phyloP scores from a whole-genome alignment of 768 basidiomycete genomes.

The Trametes gibbosa region DNA sequence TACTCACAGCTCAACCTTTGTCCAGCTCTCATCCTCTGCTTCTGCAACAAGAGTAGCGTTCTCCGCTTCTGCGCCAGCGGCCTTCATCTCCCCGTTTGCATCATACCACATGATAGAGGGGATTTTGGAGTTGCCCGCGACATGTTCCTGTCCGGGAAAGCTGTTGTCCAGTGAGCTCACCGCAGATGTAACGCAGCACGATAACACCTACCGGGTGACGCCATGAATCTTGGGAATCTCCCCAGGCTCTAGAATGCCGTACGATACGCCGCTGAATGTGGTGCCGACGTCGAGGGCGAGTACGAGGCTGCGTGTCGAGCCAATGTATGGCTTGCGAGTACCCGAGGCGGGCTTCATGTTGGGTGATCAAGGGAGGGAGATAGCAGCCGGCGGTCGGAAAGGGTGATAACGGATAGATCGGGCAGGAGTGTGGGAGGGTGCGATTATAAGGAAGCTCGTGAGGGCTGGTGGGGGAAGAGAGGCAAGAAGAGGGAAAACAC shows the following conservation, averaged over 20 bases:
- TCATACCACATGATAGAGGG: conserved; percentile 78
- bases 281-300: conserved; percentile 82
- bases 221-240: conserved; percentile 81
- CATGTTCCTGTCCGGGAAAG: conserved; percentile 84
- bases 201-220: conserved; percentile 60
- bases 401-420: conserved; percentile 15
- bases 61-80: conserved; percentile 78
- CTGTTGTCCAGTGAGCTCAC: conserved; percentile 33
- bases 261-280: conserved; percentile 81
- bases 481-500: conserved; percentile 9
- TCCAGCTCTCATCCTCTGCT: conserved; percentile 79
- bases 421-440: conserved; percentile 2
- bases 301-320: conserved; percentile 61
- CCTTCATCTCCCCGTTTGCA: conserved; percentile 58
- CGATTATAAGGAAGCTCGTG: conserved; percentile 13
- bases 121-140: conserved; percentile 82
- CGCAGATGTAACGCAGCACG: background rate
- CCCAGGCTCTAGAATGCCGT: conserved; percentile 78
- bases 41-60: conserved; percentile 51
- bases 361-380: conserved; percentile 2
- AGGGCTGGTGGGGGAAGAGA: conserved; percentile 9
- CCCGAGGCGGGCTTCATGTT: conserved; percentile 55
- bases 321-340: conserved; percentile 72
- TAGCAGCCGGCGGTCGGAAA: conserved; percentile 1
- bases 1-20: conserved; percentile 72